Conservation (phyloP, 306 rosid genomes). For the Lathyrus sativus region DNA sequence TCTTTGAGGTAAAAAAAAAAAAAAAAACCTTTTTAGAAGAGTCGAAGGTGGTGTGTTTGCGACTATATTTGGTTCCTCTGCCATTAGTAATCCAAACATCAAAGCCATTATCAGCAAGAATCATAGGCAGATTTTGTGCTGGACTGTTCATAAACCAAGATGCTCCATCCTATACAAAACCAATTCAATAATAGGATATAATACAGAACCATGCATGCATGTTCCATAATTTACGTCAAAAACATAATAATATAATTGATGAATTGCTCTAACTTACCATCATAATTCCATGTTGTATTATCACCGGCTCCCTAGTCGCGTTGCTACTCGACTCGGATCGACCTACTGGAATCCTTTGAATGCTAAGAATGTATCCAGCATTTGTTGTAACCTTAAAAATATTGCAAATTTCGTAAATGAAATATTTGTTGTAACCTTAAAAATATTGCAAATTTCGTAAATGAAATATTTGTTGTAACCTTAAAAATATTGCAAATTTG, state of each 20-base stretch:
- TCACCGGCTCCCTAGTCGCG: slow-evolving; percentile 52
- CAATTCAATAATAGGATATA: slow-evolving; percentile 10
- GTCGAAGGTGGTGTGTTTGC: slow-evolving; percentile 50
- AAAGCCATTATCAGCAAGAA: slow-evolving; percentile 66
- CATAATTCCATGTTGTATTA: slow-evolving; percentile 76
- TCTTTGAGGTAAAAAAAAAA: neutral
- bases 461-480: slow-evolving; percentile 58
- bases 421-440: slow-evolving; percentile 65
- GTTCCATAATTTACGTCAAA: neutral
- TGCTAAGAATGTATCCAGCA: slow-evolving; percentile 69
- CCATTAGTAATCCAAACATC: slow-evolving; percentile 80
- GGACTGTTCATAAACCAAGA: slow-evolving; percentile 67
- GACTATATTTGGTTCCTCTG: slow-evolving; percentile 82
- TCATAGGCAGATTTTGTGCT: slow-evolving; percentile 64
- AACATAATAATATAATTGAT: neutral
- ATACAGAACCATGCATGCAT: neutral
- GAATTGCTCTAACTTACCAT: slow-evolving; percentile 50
- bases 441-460: neutral
- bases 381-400: slow-evolving; percentile 66
- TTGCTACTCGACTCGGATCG: slow-evolving; percentile 16
- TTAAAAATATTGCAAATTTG: slow-evolving; percentile 34
- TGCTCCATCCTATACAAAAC: slow-evolving; percentile 63
- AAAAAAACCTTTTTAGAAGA: slow-evolving; percentile 16
- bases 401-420: neutral
- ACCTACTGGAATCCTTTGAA: slow-evolving; percentile 77